Percentiles rank a stretch among this genome's conserved stretches.
These are phyloP conservation scores for Salix dunnii DNA, from an alignment of 345 rosid species.

Conservation along the genomic window DNA sequence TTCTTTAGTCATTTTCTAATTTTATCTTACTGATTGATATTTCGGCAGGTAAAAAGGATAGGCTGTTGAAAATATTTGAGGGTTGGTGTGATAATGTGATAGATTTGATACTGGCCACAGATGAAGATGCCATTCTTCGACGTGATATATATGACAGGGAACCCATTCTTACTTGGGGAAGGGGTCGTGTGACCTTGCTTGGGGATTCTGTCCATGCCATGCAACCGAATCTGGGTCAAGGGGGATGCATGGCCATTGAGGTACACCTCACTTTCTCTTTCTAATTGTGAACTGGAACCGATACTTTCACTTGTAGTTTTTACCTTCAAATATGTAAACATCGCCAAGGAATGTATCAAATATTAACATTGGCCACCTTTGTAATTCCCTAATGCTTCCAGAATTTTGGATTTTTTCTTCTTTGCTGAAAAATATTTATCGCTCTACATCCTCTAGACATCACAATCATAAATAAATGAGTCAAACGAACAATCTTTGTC, in stretches of 20 bases:
- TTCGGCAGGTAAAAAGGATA: constrained; percentile 66
- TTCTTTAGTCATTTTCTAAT: background rate
- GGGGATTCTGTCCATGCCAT: constrained; percentile 95
- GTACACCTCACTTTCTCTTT: constrained; percentile 34
- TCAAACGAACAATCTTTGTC: background rate
- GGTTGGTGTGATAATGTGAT: constrained; percentile 92
- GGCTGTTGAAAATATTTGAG: constrained; percentile 74
- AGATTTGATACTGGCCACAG: constrained; percentile 68
- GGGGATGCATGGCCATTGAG: constrained; percentile 99
- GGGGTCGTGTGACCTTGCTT: constrained; percentile 80
- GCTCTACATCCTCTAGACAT: background rate
- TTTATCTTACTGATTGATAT: constrained; percentile 4
- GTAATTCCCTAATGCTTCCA: background rate
- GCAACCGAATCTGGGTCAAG: constrained; percentile 98
- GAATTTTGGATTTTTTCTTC: background rate
- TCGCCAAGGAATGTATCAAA: background rate
- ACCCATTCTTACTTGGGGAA: constrained; percentile 81
- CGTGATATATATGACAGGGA: constrained; percentile 81
- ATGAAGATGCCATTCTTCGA: constrained; percentile 75
- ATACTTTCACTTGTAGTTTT: background rate
- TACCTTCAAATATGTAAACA: background rate
- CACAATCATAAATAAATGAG: background rate
- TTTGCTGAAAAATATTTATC: background rate
- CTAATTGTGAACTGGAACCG: background rate
- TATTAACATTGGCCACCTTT: background rate